Base-by-base conservation (phyloP, 2,329 filamentous ascomycete genomes). In the Scedosporium apiospermum region DNA sequence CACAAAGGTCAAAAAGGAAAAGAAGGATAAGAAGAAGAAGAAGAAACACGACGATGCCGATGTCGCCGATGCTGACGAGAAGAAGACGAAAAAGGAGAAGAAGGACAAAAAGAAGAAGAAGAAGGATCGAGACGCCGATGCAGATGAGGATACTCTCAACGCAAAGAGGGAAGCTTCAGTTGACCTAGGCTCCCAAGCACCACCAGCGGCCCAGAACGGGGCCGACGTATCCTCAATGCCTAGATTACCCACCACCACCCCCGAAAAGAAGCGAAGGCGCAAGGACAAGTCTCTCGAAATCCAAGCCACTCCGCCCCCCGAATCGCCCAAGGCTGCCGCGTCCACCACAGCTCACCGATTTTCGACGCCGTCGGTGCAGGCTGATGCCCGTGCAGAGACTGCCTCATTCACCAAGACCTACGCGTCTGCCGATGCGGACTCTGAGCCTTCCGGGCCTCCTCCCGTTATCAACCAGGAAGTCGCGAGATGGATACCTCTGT, bases 401-500 rank as follows among this genome's bases (percentile, higher is more conserved):
- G 62, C 65, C 57, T 65, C 73, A 57, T 64, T 67, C 62, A 72
- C 77, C 58, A 69, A 69, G 30, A 78, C 80, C 73, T 77, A 80
- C 23, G 67, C 78, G 62, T 74, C 78, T 63, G 66, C 66, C 41
- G 70, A 73, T 41, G 69, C 72, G 53, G 71, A 76, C 63, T 72
- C 76, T 60, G 58, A 67, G 27, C 76, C 76, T 26, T 66, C 74
- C 59, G 71, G 75, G 63, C 73, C 74, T 59, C 77, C 74, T 55
- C 89, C 93, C 16, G 93, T 96, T 75, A 86, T 87, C 72, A 84
- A 86, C 30, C 88, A 93, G 70, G 91, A 88, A 23, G 84, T 91
- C 51, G 93, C 93, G 1, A 83, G 96, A 68, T 93, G 90, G 76
- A 82, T 93, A 66, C 84, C 89, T 1, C 80, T 95, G 65, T 89